phyloP scores from a whole-genome alignment of 345 rosid genomes.

The Citrus reticulata region DNA sequence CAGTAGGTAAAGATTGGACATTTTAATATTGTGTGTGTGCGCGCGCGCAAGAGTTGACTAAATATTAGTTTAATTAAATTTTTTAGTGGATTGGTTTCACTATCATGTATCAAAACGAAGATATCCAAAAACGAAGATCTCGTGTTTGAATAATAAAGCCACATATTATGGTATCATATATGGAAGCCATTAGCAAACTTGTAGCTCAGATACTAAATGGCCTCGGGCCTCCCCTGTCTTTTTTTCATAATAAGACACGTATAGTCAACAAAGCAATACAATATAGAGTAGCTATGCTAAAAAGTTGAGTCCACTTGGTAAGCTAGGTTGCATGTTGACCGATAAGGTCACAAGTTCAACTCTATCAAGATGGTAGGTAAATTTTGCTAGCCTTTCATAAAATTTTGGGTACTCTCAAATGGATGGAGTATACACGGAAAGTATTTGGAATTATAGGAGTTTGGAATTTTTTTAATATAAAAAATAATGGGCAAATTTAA shows the following conservation, averaged over 20 bases:
- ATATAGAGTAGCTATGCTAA: background rate
- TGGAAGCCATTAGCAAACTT: background rate
- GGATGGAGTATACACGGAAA: background rate
- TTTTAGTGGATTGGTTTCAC: no score
- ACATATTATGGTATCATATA: background rate
- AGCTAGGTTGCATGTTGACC: background rate
- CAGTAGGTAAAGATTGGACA: no score
- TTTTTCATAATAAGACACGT: background rate
- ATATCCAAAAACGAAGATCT: no score
- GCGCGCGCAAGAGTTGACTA: no score
- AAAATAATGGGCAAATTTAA: no score
- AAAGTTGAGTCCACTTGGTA: background rate
- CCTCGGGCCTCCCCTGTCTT: background rate
- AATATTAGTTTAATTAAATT: no score
- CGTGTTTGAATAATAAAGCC: background rate
- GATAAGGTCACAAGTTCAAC: background rate
- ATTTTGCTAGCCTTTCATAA: background rate
- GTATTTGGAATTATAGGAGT: no score
- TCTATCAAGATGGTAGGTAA: background rate
- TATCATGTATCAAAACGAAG: no score
- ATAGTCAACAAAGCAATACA: background rate
- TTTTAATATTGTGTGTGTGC: no score
- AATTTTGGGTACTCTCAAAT: background rate
- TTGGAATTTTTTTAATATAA: background rate
- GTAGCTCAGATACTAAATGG: background rate